Evolutionary conservation across 768 basidiomycete genomes (phyloP).

Genomic region (Hydnum rufescens): DNA sequence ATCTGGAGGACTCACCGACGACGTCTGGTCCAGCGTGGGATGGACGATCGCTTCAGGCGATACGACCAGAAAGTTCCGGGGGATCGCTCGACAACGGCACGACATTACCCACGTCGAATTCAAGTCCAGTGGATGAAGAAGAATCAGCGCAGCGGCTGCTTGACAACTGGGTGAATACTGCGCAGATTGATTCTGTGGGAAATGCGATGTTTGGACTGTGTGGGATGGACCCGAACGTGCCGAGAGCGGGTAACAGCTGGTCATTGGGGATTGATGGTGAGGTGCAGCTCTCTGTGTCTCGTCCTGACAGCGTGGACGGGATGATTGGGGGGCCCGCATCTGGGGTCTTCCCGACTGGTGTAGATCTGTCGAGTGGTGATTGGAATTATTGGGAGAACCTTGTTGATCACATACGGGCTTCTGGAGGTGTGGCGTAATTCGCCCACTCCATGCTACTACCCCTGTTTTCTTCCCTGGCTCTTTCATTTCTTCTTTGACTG

Average conservation of each 20-base stretch:
- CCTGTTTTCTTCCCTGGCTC: neutral
- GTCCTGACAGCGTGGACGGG: neutral
- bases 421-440: constrained; percentile 3
- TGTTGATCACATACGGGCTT: constrained; percentile 19
- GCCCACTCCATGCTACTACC: neutral
- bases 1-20: neutral
- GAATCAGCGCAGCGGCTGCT: constrained; percentile 55
- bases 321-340: neutral
- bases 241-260: neutral
- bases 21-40: neutral
- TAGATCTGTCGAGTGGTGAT: constrained; percentile 21
- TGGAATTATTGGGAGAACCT: constrained; percentile 69
- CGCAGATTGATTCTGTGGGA: neutral
- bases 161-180: constrained; percentile 41
- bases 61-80: neutral
- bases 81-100: constrained; percentile 19
- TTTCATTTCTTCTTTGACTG: too few species aligned
- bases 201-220: neutral
- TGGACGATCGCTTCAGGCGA: constrained; percentile 5
- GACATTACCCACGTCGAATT: constrained; percentile 41
- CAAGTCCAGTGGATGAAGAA: constrained; percentile 34
- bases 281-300: neutral
- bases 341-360: neutral
- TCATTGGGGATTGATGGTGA: neutral
- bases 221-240: neutral